Conservation (phyloP, 2,329 filamentous ascomycete species). For the Erysiphe pisi region DNA sequence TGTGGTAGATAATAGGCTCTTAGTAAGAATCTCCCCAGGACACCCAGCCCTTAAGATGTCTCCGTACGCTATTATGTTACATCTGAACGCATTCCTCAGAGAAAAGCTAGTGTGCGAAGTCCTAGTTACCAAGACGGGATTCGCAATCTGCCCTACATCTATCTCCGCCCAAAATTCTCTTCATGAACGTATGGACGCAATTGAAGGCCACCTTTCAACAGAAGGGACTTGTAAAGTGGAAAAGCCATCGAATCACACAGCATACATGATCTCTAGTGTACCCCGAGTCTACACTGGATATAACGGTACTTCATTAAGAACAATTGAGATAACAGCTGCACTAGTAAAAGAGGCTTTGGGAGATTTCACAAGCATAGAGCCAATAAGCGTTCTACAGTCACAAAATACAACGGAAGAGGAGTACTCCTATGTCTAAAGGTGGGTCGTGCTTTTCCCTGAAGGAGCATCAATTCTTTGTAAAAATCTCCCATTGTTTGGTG, state of each 20-base stretch:
- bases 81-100: background rate
- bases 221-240: background rate
- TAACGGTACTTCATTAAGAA: background rate
- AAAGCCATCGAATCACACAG: conserved; percentile 3
- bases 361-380: conserved; percentile 1
- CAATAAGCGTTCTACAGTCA: background rate
- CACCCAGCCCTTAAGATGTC: background rate
- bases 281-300: background rate
- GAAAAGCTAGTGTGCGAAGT: background rate
- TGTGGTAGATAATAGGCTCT: background rate
- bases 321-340: background rate
- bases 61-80: background rate
- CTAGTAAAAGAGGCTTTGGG: background rate
- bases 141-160: conserved; percentile 8
- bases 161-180: background rate
- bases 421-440: background rate
- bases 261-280: background rate
- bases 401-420: background rate
- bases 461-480: background rate
- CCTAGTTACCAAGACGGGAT: background rate
- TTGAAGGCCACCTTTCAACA: background rate
- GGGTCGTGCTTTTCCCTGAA: conserved; percentile 4
- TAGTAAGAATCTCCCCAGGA: background rate
- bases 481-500: background rate
- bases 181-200: background rate